Evolutionary conservation across 169 alveolate species (phyloP), one percentile per base, ranked within the genome.

Genomic region (Plasmodium inui): DNA sequence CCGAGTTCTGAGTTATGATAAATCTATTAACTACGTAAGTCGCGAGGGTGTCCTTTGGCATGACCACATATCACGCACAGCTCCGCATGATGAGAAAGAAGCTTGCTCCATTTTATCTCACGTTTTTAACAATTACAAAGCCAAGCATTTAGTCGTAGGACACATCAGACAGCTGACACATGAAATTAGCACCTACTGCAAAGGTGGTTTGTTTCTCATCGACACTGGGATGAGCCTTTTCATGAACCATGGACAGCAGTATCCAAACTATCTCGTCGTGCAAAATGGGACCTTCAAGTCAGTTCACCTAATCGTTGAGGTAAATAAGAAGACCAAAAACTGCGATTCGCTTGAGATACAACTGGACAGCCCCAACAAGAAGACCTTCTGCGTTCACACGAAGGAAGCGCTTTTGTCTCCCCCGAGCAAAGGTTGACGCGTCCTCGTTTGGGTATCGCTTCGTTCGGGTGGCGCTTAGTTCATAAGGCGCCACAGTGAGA

Each of bases 211-310:
- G 30, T 85, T 85, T 76, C 93, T 85, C 34, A 85, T 85, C n/a
- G 93, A 85, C 67, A 85, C 93, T 12, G 85, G 93, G 22, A 85
- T 85, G 93, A 85, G 93, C 46, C 70, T 85, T 74, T 85, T 85
- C 61, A 85, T 78, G 93, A 85, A 85, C 44, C 34, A 76, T 41
- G 93, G 82, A 6, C 85, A 73, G 41, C 85, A 46, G 9, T 76
- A 74, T 55, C 93, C 93, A 22, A 85, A 50, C 79, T 85, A 85
- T 44, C 85, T 85, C 14, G 55, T 50, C 12, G 79, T 44, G 14
- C 81, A 85, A 19, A n/a, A 85, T 41, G 72, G 80, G 3, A 70
- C 37, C 22, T 55, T 85, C 44, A 85, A 85, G 41, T 17, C 93
- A 14, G 73, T 85, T 44, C 85, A 78, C 3, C 55, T 85, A 74